Evolutionary conservation across 495 filamentous ascomycete genomes (phyloP), one percentile per base, ranked within the genome.

Genomic region (Recurvomyces mirabilis): DNA sequence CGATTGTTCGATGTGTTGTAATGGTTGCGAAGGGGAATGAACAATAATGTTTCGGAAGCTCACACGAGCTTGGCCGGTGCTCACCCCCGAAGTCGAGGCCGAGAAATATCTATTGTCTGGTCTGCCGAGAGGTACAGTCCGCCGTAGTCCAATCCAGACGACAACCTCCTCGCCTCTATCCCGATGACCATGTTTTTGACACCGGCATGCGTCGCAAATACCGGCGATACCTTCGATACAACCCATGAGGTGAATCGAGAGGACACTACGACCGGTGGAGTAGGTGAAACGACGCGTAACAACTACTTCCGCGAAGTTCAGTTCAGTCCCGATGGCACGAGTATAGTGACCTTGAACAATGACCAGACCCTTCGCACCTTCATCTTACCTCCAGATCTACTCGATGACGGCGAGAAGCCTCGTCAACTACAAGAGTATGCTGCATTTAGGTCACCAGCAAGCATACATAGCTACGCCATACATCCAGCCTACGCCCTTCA

Each of bases 401-500:
- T 94, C 4, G 23, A 52, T 25, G 70, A 78, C 10, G 64, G 71
- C 17, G 32, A 63, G 2, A 52, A 55, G 1, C 68, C 72, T 2
- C 49, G 47, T 40, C 39, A 49, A 4, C 67, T 95, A 17, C 60
- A 53, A 1, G 70, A 84, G 0, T 84, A 84, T 53, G 69, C 77
- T 38, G 65, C 63, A 1, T 65, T 84, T 47, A 56, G 56, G 5
- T 73, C 78, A 17, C 73, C 79, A 5, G 79, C 84, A 31, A 76
- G 82, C n/a, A 75, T 81, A 30, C 81, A 80, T 60, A 73, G 80
- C 31, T 71, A 79, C 20, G 68, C 82, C 2, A 66, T 79, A 24
- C 82, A 87, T 54, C 89, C 91, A 0, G 73, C 72, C 54, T 94
- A 77, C 65, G 64, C 68, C 54, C 74, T 86, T 34, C 64, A 71